phyloP scores from a whole-genome alignment of 2,329 filamentous ascomycete genomes.

The Aspergillus sp. region DNA sequence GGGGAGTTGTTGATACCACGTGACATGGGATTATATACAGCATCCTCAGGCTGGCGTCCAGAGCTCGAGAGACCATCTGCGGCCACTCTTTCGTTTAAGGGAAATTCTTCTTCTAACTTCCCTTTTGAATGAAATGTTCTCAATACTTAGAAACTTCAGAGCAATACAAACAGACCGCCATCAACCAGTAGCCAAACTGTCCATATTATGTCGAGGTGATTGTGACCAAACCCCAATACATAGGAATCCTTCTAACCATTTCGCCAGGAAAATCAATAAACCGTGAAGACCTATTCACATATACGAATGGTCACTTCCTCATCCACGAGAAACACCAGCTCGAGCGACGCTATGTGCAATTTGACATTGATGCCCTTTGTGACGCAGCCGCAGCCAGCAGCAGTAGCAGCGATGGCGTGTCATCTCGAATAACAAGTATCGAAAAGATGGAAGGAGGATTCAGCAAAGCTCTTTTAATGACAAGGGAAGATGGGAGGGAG shows the following conservation, averaged over 20 bases:
- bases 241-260: not conserved
- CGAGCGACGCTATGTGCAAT: conserved; percentile 16
- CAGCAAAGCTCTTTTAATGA: conserved; percentile 27
- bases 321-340: conserved; percentile 18
- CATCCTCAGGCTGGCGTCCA: too few species aligned
- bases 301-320: conserved; percentile 26
- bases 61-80: too few species aligned
- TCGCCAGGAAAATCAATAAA: conserved; percentile 16
- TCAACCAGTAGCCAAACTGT: not conserved
- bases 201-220: conserved; percentile 6
- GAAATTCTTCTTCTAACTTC: too few species aligned
- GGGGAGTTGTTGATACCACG: too few species aligned
- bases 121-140: not conserved
- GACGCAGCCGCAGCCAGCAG: conserved; percentile 7
- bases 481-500: conserved; percentile 20
- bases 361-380: conserved; percentile 20
- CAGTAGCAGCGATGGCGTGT: not conserved
- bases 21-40: too few species aligned
- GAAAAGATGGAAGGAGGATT: conserved; percentile 27
- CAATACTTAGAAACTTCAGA: not conserved
- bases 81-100: too few species aligned
- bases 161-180: not conserved
- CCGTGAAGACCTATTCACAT: conserved; percentile 17
- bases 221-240: not conserved
- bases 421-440: conserved; percentile 12